phyloP scores from a whole-genome alignment of 768 basidiomycete genomes.

The Lactifluus piperatus region DNA sequence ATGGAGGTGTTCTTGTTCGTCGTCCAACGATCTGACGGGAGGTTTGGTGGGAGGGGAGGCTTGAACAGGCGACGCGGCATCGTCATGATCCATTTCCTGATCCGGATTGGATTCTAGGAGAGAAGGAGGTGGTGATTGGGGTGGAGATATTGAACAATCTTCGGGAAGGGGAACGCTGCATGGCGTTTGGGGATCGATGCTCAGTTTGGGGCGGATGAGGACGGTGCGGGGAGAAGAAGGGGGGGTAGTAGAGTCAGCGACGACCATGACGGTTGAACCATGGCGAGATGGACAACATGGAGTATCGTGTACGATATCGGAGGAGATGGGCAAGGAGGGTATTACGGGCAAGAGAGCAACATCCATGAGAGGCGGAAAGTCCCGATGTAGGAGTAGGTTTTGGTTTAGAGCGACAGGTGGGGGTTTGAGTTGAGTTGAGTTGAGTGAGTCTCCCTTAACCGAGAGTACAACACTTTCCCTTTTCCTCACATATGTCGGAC shows the following conservation, averaged over 20 bases:
- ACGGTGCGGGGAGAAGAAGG: constrained; percentile 10
- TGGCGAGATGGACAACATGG: constrained; percentile 8
- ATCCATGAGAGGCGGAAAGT: constrained; percentile 12
- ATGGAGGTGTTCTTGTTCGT: constrained; percentile 57
- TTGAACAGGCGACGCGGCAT: constrained; percentile 17
- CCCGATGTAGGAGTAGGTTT: background rate
- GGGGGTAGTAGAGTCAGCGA: constrained; percentile 11
- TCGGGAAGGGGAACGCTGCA: background rate
- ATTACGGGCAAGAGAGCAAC: constrained; percentile 5
- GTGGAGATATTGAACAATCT: constrained; percentile 1
- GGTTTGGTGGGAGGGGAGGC: constrained; percentile 23
- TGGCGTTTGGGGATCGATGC: constrained; percentile 10
- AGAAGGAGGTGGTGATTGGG: constrained; percentile 8
- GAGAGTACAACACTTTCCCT: background rate
- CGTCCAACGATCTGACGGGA: constrained; percentile 56
- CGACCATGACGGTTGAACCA: constrained; percentile 16
- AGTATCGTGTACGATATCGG: background rate
- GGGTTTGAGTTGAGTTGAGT: background rate
- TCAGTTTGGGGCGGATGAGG: constrained; percentile 3
- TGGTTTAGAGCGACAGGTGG: background rate
- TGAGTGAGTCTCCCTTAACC: background rate
- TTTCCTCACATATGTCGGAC: background rate
- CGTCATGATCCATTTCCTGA: constrained; percentile 12
- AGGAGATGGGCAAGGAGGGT: constrained; percentile 14
- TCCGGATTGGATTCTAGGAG: constrained; percentile 8